Percentiles rank a stretch among this genome's conserved stretches.
Evolutionary conservation across 2,329 filamentous ascomycete species (phyloP).

Genomic region (Botryosphaeria dothidea): DNA sequence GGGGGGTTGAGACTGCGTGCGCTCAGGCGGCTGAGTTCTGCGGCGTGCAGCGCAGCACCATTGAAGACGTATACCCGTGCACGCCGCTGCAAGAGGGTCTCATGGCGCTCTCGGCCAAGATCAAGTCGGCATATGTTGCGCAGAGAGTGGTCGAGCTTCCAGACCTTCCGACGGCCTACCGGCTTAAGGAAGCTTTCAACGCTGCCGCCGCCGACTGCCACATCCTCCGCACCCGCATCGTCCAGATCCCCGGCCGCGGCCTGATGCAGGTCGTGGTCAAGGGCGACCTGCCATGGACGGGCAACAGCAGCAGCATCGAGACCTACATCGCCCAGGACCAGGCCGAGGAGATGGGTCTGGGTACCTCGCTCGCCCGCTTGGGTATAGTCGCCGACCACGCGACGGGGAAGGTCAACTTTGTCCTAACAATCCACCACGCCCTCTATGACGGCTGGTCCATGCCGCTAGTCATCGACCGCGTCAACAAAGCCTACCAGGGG

Average conservation of each 20-base stretch:
- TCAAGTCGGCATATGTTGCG: constrained; percentile 39
- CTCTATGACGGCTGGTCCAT: constrained; percentile 44
- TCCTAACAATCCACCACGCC: constrained; percentile 44
- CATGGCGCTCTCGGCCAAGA: constrained; percentile 41
- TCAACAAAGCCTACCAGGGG: constrained; percentile 33
- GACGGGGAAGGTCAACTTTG: constrained; percentile 26
- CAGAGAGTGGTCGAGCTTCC: constrained; percentile 37
- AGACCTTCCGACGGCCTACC: constrained; percentile 30
- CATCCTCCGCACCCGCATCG: constrained; percentile 55
- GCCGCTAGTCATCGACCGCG: constrained; percentile 31
- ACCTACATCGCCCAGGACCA: too few relatives aligned
- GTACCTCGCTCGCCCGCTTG: constrained; percentile 39
- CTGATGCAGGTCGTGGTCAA: constrained; percentile 47
- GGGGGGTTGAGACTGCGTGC: constrained; percentile 35
- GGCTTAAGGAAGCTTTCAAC: constrained; percentile 39
- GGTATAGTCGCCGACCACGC: constrained; percentile 37
- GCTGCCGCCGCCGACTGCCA: constrained; percentile 29
- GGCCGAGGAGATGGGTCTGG: too few relatives aligned
- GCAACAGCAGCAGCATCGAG: too few relatives aligned
- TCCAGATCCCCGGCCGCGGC: constrained; percentile 28
- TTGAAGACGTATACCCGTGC: constrained; percentile 46
- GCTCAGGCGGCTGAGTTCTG: constrained; percentile 41
- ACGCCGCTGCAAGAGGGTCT: constrained; percentile 44
- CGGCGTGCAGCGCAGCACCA: constrained; percentile 23
- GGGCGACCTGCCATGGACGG: too few relatives aligned